Evolutionary conservation across 805 yeast genomes (phyloP), one percentile per base, ranked within the genome.

Genomic region (Metschnikowia lunata): DNA sequence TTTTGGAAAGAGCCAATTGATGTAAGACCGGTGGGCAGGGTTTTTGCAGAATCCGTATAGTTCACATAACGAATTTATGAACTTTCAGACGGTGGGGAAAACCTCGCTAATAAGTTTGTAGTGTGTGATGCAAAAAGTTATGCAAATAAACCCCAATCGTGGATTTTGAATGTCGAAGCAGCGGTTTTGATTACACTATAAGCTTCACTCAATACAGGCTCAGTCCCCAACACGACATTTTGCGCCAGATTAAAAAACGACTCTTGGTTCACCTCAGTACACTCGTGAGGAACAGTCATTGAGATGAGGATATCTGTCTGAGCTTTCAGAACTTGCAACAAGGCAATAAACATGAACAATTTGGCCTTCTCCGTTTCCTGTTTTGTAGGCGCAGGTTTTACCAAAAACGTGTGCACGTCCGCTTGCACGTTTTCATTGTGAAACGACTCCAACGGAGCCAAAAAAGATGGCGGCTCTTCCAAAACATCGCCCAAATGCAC

Each of bases 221-320:
- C 42, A 4, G 29, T 10, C n/a, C 40, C 42, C 29, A 27, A 11
- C 4, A 41, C 36, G 12, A 38, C 49, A 7, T 37, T 27, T 12
- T 44, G 51, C 10, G 45, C 52, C 34, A 32, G 47, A n/a, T 37
- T 27, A 28, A 45, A 35, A 27, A 48, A 50, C 14, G 28, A 34
- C 26, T 47, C 47, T 12, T 45, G 40, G 10, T 42, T 44, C 27
- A 54, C 40, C 11, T 37, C 47, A 2, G 45, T 52, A 7, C 34
- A 31, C 18, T 46, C 49, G n/a, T 50, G 43, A 8, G 87, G 86
- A 2, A 82, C 70, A 50, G 83, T 83, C 55, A 76, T 71, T 3
- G 85, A 73, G 11, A 85, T 58, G 34, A 85, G 57, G 4, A 82
- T 68, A 61, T 86, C 95, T 0, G 90, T 81, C 2, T 64, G 65